Evolutionary conservation across 83 land plant genomes (phyloP), one percentile per base, ranked within the genome.

Genomic region (Diphasiastrum complanatum): DNA sequence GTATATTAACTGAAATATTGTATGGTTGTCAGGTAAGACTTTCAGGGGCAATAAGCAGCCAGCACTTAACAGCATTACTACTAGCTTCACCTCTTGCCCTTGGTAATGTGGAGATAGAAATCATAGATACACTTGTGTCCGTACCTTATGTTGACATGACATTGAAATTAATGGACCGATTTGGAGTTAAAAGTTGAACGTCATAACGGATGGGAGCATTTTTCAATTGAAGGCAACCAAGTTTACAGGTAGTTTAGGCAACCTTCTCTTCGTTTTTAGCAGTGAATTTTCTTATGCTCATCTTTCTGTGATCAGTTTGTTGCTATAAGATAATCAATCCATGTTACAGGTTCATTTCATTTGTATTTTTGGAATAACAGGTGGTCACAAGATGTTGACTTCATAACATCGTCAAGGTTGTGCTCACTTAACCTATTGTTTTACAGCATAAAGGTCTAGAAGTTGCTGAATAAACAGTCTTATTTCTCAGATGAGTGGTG

Each of bases 111-210:
- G 95, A 92, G 64, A 78, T 92, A 55, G 96, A 88, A 81, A 92
- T 92, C 20, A 63, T 81, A 61, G 98, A 92, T 66, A 88, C 88
- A 61, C 72, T 92, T 46, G 87, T 92, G 33, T 92, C 95, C 27
- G 60, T 88, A 63, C 98, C 98, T 0, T 92, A 92, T 71, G 98
- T 92, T 45, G 96, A 92, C 68, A 92, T 92, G 98, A 92, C 96
- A 25, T 26, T 92, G 57, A 88, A 88, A 60, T 47, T 88, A 43
- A 88, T 92, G 98, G 88, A 92, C 60, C 73, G 91, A 0, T 92
- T 92, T 75, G 98, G 96, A 28, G 91, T 92, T 18, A 51, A n/a
- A 34, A 34, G 88, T 83, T 32, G 85, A 83, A 25, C 91, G 85
- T 40, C 70, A 64, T 75, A 76, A 53, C 58, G 74, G 64, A 46